A percentile compares a stretch with the other conserved stretches of the same genome.
Evolutionary conservation across 129 eudicot genomes (phyloP).

Genomic region (Flaveria bidentis): DNA sequence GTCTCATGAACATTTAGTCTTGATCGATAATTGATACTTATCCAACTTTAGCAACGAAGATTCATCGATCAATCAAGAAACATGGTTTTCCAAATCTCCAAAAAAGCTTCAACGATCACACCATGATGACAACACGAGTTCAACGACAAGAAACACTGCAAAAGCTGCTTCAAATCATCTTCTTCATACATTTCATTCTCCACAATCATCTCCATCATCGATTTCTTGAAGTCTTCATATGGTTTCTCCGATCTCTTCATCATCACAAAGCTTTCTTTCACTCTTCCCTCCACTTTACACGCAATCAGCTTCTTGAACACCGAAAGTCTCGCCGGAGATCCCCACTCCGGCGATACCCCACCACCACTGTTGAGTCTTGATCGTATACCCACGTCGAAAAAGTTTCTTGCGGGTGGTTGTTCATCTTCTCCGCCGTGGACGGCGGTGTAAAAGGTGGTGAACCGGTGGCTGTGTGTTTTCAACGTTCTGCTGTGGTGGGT

Average conservation of each 20-base stretch:
- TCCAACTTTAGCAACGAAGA: neutral
- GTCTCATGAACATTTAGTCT: too few relatives aligned
- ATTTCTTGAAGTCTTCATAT: slow-evolving; percentile 67
- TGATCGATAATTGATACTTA: too few relatives aligned
- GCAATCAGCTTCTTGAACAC: slow-evolving; percentile 20
- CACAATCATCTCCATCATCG: slow-evolving; percentile 74
- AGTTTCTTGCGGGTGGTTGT: slow-evolving; percentile 35
- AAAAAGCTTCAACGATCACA: slow-evolving; percentile 55
- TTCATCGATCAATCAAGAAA: slow-evolving; percentile 29
- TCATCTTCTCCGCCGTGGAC: too few relatives aligned
- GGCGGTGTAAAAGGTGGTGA: too few relatives aligned
- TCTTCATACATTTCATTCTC: slow-evolving; percentile 66
- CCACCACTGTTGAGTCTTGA: neutral
- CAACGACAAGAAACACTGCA: slow-evolving; percentile 61
- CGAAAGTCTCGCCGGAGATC: slow-evolving; percentile 20
- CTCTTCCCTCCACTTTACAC: slow-evolving; percentile 38
- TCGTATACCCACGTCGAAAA: slow-evolving; percentile 31
- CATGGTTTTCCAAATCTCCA: slow-evolving; percentile 54
- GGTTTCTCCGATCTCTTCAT: slow-evolving; percentile 79
- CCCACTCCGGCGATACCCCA: slow-evolving; percentile 18
- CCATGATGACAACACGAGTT: slow-evolving; percentile 56
- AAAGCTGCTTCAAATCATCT: slow-evolving; percentile 60
- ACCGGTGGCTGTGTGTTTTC: too few relatives aligned
- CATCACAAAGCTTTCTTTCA: slow-evolving; percentile 76
- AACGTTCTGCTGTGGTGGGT: too few relatives aligned